Evolutionary conservation across 169 alveolate species (phyloP), one percentile per base, ranked within the genome.

Genomic region (Babesia gibsoni): DNA sequence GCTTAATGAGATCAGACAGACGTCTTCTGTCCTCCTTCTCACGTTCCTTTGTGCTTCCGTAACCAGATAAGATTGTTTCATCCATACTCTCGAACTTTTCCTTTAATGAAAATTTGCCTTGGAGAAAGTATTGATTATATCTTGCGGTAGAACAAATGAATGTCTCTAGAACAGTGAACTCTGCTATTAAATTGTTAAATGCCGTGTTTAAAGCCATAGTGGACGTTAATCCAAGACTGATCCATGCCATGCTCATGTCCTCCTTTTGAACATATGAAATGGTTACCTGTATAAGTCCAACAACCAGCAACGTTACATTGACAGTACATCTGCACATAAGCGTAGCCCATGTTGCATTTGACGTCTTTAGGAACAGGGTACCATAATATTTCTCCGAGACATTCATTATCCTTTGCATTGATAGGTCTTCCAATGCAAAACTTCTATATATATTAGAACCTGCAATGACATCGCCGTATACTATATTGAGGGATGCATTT

Each of bases 361-460:
- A 52, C 9, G 45, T 45, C 8, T 63, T 46, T 23, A 73, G 39
- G 42, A 73, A 73, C 29, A 32, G 30, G 46, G 56, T 56, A 22
- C 67, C 58, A 39, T 25, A 54, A 25, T 29, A 63, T 20, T 64
- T 39, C 30, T 73, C 84, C 20, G 75, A 56, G 41, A 63, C n/a
- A 20, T 30, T 32, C 29, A 54, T 32, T 22, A 73, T 46, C 16
- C 48, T 42, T 12, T 73, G 41, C 74, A 73, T 27, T 23, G 54
- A 73, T 52, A 56, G n/a, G 25, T 36, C 43, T 49, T 73, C 84
- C 49, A 35, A 63, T 20, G 57, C 54, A 35, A 73, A 73, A 43
- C 84, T 46, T 10, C 84, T 48, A 48, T 73, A 65, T 1, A 65
- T 52, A 4, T 22, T 53, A 22, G 84, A 73, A 7, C 84, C 84